phyloP scores from a whole-genome alignment of 2,329 filamentous ascomycete species.

The Ophiostoma quercus region DNA sequence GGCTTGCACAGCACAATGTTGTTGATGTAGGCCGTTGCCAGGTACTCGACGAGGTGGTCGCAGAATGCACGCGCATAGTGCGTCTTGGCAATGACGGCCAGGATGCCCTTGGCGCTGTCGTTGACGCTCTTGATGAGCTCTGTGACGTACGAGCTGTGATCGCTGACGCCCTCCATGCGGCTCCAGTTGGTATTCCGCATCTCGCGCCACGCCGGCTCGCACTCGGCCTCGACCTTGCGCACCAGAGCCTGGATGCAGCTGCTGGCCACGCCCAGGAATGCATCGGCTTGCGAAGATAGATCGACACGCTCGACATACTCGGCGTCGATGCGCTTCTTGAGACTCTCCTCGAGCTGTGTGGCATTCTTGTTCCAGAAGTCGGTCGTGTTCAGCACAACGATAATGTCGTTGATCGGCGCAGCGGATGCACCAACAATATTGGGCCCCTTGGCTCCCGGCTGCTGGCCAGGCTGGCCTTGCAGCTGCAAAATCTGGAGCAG shows the following conservation, averaged over 20 bases:
- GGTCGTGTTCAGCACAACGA: constrained; percentile 89
- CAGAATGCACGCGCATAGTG: constrained; percentile 94
- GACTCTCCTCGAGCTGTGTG: constrained; percentile 88
- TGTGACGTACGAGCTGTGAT: constrained; percentile 86
- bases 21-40: constrained; percentile 71
- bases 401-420: constrained; percentile 53
- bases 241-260: constrained; percentile 80
- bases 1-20: constrained; percentile 87
- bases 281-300: constrained; percentile 85
- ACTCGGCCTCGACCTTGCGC: constrained; percentile 71
- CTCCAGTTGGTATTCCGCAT: constrained; percentile 97
- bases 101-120: constrained; percentile 64
- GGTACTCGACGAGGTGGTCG: constrained; percentile 87
- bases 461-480: constrained; percentile 10
- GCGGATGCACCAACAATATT: constrained; percentile 31
- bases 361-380: constrained; percentile 96
- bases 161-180: constrained; percentile 85
- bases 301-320: constrained; percentile 73
- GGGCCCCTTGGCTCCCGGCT: background rate
- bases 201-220: constrained; percentile 87
- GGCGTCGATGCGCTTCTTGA: constrained; percentile 81
- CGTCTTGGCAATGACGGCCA: constrained; percentile 75
- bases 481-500: constrained; percentile 63
- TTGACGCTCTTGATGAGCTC: constrained; percentile 73
- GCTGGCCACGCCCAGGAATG: constrained; percentile 91